A percentile compares a stretch with the other conserved stretches of the same genome.
These are phyloP conservation scores for Circinella minor DNA, from an alignment of 371 early-diverging fungal species.

Conservation along the genomic window DNA sequence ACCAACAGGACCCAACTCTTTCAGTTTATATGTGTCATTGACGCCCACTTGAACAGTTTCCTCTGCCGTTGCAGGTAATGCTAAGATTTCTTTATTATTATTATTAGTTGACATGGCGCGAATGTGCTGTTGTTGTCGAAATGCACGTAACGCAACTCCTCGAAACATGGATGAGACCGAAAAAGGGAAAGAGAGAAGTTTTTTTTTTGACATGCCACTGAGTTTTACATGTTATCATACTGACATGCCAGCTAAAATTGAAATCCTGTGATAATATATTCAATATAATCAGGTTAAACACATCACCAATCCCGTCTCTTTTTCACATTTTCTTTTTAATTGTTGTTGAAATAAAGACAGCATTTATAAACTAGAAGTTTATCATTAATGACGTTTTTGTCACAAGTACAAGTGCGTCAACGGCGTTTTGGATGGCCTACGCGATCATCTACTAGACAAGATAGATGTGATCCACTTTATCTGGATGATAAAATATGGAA, in stretches of 20 bases:
- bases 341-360: too few relatives aligned
- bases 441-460: conserved; percentile 3
- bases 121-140: not conserved
- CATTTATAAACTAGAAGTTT: too few relatives aligned
- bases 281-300: not conserved
- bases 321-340: not conserved
- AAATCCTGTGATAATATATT: not conserved
- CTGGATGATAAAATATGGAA: conserved; percentile 6
- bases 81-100: conserved; percentile 40
- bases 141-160: conserved; percentile 3
- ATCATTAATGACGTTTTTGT: not conserved
- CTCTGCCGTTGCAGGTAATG: conserved; percentile 60
- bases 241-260: not conserved
- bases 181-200: not conserved
- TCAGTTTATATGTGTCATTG: conserved; percentile 57
- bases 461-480: not conserved
- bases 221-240: too few relatives aligned
- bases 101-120: conserved; percentile 5
- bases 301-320: not conserved
- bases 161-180: not conserved
- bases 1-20: conserved; percentile 63
- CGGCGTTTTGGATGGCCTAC: not conserved
- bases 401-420: not conserved
- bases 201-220: not conserved
- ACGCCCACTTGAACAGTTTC: conserved; percentile 43